Base-by-base conservation (phyloP, 352 stramenopile species). In the Phytophthora tubulina region DNA sequence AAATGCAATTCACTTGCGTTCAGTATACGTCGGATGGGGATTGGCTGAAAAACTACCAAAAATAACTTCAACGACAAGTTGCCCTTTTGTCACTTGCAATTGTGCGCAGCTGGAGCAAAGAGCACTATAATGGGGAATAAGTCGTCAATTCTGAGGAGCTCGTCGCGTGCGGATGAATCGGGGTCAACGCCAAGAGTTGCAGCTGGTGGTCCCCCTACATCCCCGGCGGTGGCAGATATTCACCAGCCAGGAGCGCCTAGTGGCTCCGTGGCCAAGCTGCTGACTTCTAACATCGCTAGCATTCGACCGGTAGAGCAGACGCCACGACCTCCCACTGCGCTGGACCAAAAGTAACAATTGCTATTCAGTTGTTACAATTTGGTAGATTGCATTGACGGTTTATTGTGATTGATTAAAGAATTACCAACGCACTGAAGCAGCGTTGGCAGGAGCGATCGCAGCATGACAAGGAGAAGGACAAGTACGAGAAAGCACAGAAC, bases 401-500 rank as follows among this genome's bases (percentile, higher is more conserved):
- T 59, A n/a, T 15, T 51, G 10, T 7, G 41, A 27, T 27, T 59
- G 15, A 9, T 11, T 32, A 15, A 52, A 95, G 86, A 55, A 92
- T 95, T 72, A 90, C 87, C 6, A 91, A 91, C 31, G 85, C 88
- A 15, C 77, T 95, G n/a, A 87, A 83, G 62, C 75, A 93, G 44
- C 80, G 92, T 69, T 86, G 90, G 81, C 75, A 76, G 56, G 86
- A 92, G 52, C 85, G 76, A 1, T 52, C 74, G 27, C 65, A 73
- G 3, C 80, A 89, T 17, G 73, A 86, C 48, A 76, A 81, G 17
- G 61, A 67, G 31, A 84, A 80, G 36, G 80, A 92, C 45, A 63
- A 67, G 86, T 93, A 67, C 32, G 80, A 70, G 10, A 30, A 2
- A 54, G 17, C 17, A 45, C 7, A 53, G 32, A 6, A 56, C 21